Evolutionary conservation across 345 rosid species (phyloP), one percentile per base, ranked within the genome.

Genomic region (Populus euphratica): DNA sequence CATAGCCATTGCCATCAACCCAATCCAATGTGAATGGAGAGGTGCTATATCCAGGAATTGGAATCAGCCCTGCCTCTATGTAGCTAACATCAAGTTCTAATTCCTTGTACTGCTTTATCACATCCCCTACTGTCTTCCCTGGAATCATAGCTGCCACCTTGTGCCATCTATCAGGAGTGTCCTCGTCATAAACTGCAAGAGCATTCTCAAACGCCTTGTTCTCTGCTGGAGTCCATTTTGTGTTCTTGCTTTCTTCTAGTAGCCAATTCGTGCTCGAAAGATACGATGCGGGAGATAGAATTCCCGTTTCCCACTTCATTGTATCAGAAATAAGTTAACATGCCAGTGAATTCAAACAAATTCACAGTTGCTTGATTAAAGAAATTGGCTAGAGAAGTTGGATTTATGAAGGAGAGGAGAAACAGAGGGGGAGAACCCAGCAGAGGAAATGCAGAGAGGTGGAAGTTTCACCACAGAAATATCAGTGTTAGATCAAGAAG

Each of bases 11-110:
- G 63, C 72, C 74, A 56, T 78, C 81, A 70, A 72, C 88, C 91
- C 88, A 85, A 47, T 88, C 96, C 85, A 86, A 77, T 43, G 93
- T 85, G 79, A 89, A 88, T 36, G 86, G 87, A 25, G 91, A 82
- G 62, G 91, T 69, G 43, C 62, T 73, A 39, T 82, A 82, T 1
- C 82, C 82, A 43, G 85, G 82, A 75, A 82, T 59, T 39, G 86
- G 86, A 61, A 83, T 39, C 68, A 80, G 64, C 50, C 86, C 86
- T 29, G 86, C 83, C 68, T 83, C 86, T 65, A 83, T 83, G 23
- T 68, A 70, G 76, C 70, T 74, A 74, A 83, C 72, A 78, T 83
- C 86, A 39, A 6, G 77, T 47, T 73, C 83, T 62, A 83, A 70
- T 47, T 78, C 82, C 54, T 69, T 74, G 44, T 82, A 82, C 74